Evolutionary conservation across 2,329 filamentous ascomycete genomes (phyloP).

Genomic region (Pseudogymnoascus pannorum): DNA sequence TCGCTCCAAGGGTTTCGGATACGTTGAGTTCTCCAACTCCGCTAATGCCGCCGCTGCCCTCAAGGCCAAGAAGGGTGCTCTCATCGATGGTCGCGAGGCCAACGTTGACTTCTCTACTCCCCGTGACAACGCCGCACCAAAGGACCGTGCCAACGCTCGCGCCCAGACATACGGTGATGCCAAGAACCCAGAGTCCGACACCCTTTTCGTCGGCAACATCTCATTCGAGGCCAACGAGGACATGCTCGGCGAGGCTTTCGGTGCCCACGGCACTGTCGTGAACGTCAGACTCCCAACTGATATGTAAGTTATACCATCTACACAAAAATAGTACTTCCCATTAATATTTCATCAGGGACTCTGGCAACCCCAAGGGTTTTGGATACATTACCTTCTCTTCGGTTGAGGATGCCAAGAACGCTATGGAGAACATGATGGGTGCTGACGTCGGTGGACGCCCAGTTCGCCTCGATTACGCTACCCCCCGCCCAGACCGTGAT

Average conservation of each 20-base stretch:
- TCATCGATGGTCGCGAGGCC: conserved; percentile 59
- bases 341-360: conserved; percentile 40
- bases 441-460: conserved; percentile 56
- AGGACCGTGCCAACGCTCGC: conserved; percentile 44
- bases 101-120: conserved; percentile 65
- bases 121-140: conserved; percentile 42
- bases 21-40: conserved; percentile 59
- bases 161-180: conserved; percentile 55
- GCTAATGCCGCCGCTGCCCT: conserved; percentile 56
- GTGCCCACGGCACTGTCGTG: conserved; percentile 53
- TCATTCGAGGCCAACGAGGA: conserved; percentile 62
- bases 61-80: conserved; percentile 54
- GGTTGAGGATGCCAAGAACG: conserved; percentile 59
- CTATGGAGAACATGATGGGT: conserved; percentile 55
- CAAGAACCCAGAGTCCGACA: conserved; percentile 56
- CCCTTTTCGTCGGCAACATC: conserved; percentile 66
- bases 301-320: conserved; percentile 30
- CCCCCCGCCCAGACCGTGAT: conserved; percentile 46
- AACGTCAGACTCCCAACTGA: conserved; percentile 66
- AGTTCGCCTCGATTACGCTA: conserved; percentile 62
- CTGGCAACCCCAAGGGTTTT: conserved; percentile 63
- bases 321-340: background rate
- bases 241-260: conserved; percentile 55
- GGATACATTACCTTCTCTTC: conserved; percentile 64
- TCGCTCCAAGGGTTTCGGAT: conserved; percentile 67